A percentile compares a stretch with the other conserved stretches of the same genome.
These are phyloP conservation scores for Fusarium concolor DNA, from an alignment of 2,329 filamentous ascomycete species.

Conservation along the genomic window DNA sequence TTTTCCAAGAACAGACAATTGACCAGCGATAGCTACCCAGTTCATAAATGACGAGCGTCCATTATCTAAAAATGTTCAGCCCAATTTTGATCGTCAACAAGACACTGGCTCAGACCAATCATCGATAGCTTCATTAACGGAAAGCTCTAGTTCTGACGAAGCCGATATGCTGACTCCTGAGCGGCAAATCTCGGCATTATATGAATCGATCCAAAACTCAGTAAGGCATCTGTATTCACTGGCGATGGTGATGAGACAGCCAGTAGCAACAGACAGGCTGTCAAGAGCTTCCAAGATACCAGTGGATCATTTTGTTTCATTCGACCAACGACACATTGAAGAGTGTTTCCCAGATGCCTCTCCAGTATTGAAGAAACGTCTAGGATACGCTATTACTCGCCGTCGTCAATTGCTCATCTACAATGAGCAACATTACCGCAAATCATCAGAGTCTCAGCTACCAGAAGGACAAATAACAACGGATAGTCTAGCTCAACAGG, in stretches of 20 bases:
- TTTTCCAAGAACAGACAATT: background rate
- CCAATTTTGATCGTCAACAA: background rate
- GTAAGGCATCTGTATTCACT: background rate
- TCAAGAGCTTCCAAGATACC: background rate
- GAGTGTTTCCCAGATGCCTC: background rate
- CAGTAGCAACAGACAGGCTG: background rate
- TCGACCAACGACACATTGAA: background rate
- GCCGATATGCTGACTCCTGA: background rate
- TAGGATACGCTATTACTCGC: background rate
- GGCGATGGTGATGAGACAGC: background rate
- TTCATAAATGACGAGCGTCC: background rate
- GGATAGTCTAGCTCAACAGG: no score
- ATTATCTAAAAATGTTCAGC: background rate
- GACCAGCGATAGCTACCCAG: accelerated
- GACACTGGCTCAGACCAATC: background rate
- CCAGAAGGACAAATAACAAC: accelerated
- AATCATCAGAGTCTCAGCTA: background rate
- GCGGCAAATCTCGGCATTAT: background rate
- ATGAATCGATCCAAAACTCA: background rate
- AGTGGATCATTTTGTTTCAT: background rate
- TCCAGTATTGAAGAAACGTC: accelerated
- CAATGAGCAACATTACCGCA: background rate
- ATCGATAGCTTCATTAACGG: background rate
- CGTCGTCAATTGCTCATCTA: background rate
- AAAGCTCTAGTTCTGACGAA: background rate